These are phyloP conservation scores for Apostasia ramifera DNA, from an alignment of 106 monocot genomes.

Conservation along the genomic window DNA sequence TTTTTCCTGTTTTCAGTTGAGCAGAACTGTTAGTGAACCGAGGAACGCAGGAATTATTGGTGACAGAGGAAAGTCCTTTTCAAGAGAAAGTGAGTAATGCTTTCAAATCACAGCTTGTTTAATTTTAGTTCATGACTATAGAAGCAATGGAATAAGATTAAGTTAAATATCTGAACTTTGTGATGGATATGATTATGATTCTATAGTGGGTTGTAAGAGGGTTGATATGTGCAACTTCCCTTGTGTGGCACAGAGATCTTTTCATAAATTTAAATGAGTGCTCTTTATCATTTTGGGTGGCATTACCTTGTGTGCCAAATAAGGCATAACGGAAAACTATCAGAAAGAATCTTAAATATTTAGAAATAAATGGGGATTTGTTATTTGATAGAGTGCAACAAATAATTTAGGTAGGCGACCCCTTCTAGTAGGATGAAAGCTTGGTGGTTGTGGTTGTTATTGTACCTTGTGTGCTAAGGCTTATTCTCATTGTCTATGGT, in stretches of 20 bases:
- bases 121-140: not conserved
- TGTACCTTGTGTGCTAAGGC: no score
- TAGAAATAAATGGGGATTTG: no score
- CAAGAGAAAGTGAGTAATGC: constrained; percentile 59
- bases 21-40: constrained; percentile 44
- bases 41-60: constrained; percentile 50
- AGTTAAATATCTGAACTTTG: not conserved
- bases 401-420: no score
- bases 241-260: not conserved
- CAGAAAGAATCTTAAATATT: no score
- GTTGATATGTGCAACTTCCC: not conserved
- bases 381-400: no score
- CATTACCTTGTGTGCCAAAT: no score
- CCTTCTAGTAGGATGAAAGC: no score
- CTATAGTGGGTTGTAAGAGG: not conserved
- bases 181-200: not conserved
- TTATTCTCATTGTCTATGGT: no score
- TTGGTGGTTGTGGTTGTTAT: no score
- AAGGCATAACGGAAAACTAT: no score
- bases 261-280: no score
- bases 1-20: constrained; percentile 37
- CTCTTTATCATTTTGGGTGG: no score
- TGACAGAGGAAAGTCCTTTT: constrained; percentile 55
- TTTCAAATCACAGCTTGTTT: not conserved
- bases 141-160: not conserved